Percentiles rank a stretch among this genome's conserved stretches.
phyloP scores from a whole-genome alignment of 148 eudicot species.

The Beta vulgaris region DNA sequence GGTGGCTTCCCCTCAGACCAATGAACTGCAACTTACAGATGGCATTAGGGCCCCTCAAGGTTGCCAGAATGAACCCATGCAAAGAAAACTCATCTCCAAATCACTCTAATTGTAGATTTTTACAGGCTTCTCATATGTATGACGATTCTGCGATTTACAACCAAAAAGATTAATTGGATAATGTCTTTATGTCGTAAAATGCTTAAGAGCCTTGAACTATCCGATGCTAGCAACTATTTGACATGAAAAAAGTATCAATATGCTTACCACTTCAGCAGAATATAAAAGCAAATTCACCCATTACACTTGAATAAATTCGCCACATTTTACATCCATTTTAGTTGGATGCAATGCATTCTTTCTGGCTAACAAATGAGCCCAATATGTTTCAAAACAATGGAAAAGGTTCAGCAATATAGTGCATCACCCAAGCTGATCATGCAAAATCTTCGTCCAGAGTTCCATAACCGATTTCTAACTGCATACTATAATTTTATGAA shows the following conservation, averaged over 20 bases:
- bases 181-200: background rate
- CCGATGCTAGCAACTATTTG: background rate
- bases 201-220: background rate
- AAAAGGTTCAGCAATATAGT: too few relatives aligned
- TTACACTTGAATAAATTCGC: background rate
- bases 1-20: conserved; percentile 8
- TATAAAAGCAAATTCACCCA: background rate
- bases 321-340: too few relatives aligned
- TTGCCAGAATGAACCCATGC: conserved; percentile 18
- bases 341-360: background rate
- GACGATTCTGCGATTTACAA: conserved; percentile 69
- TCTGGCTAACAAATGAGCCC: background rate
- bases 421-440: too few relatives aligned
- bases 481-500: background rate
- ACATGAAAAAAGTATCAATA: background rate
- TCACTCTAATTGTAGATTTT: conserved; percentile 74
- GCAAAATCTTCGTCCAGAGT: too few relatives aligned
- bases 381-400: background rate
- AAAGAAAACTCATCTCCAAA: conserved; percentile 12
- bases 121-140: conserved; percentile 86
- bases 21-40: conserved; percentile 18
- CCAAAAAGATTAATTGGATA: background rate
- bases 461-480: background rate
- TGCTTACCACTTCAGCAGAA: background rate
- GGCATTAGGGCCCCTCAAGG: conserved; percentile 22